phyloP scores from a whole-genome alignment of 2,329 filamentous ascomycete genomes.

The Geosmithia putterillii region DNA sequence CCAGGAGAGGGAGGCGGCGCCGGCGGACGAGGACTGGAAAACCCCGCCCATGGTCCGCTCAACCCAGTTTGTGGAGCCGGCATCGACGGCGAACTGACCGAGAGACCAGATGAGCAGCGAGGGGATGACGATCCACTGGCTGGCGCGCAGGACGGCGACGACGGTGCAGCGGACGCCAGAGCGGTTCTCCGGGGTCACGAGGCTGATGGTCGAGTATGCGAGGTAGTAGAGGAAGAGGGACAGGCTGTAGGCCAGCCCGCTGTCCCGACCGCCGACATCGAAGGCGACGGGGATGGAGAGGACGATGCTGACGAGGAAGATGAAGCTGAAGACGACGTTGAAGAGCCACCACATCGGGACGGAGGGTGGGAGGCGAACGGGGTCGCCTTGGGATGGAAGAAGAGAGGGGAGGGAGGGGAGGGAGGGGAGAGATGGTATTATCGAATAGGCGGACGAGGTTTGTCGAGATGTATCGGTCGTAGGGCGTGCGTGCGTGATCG shows the following conservation, averaged over 20 bases:
- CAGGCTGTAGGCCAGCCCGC: conserved; percentile 86
- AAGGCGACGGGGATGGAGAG: conserved; percentile 95
- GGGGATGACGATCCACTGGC: conserved; percentile 82
- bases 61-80: conserved; percentile 67
- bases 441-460: not conserved
- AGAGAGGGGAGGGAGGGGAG: not conserved
- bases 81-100: conserved; percentile 88
- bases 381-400: not conserved
- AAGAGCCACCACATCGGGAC: conserved; percentile 70
- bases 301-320: conserved; percentile 85
- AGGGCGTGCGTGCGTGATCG: too few species aligned
- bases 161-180: conserved; percentile 66
- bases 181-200: conserved; percentile 64
- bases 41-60: conserved; percentile 64
- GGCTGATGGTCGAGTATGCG: conserved; percentile 66
- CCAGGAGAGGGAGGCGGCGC: conserved; percentile 25
- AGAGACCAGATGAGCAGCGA: conserved; percentile 86
- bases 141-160: conserved; percentile 55
- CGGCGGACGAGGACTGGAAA: conserved; percentile 48
- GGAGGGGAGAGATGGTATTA: not conserved
- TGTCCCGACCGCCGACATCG: conserved; percentile 91
- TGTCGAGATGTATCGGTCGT: too few species aligned
- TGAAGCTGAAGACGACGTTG: conserved; percentile 63
- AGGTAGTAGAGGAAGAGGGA: conserved; percentile 86
- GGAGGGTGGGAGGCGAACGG: conserved; percentile 7